Conservation (phyloP, 2,329 filamentous ascomycete species). For the Gaeumannomyces tritici region DNA sequence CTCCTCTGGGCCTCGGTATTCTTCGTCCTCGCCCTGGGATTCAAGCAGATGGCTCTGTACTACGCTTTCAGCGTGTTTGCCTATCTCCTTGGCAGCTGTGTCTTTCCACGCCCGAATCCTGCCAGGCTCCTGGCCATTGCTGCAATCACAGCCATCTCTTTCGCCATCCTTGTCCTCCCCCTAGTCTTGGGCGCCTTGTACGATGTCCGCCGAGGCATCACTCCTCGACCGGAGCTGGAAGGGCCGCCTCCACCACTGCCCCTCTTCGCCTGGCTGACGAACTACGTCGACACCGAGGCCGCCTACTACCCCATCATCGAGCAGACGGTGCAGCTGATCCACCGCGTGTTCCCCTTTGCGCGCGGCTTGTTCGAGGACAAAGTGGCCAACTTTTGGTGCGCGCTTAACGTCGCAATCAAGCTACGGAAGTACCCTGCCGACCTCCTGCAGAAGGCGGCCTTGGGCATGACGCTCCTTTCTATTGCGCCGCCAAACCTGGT, state of each 20-base stretch:
- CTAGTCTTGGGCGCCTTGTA: slow-evolving; percentile 63
- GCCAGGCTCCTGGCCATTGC: slow-evolving; percentile 66
- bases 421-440: slow-evolving; percentile 63
- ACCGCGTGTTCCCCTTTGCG: slow-evolving; percentile 92
- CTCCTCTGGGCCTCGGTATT: slow-evolving; percentile 86
- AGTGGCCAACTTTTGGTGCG: slow-evolving; percentile 97
- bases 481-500: slow-evolving; percentile 73
- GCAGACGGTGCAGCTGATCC: slow-evolving; percentile 73
- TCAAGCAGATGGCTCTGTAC: slow-evolving; percentile 99
- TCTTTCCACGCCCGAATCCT: slow-evolving; percentile 63
- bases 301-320: slow-evolving; percentile 67
- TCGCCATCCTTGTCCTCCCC: slow-evolving; percentile 66
- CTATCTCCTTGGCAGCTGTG: slow-evolving; percentile 77
- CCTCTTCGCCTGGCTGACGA: slow-evolving; percentile 46
- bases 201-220: slow-evolving; percentile 55
- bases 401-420: slow-evolving; percentile 82
- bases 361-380: slow-evolving; percentile 98
- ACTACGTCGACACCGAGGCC: slow-evolving; percentile 52
- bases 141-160: slow-evolving; percentile 61
- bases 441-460: slow-evolving; percentile 66
- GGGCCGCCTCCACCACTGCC: slow-evolving; percentile 53
- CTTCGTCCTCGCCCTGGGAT: slow-evolving; percentile 88
- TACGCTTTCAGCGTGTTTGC: slow-evolving; percentile 91
- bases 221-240: slow-evolving; percentile 44
- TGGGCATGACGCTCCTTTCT: slow-evolving; percentile 63